A percentile compares a stretch with the other conserved stretches of the same genome.
phyloP scores from a whole-genome alignment of 2,329 filamentous ascomycete species.

The Cladosporium sp. region DNA sequence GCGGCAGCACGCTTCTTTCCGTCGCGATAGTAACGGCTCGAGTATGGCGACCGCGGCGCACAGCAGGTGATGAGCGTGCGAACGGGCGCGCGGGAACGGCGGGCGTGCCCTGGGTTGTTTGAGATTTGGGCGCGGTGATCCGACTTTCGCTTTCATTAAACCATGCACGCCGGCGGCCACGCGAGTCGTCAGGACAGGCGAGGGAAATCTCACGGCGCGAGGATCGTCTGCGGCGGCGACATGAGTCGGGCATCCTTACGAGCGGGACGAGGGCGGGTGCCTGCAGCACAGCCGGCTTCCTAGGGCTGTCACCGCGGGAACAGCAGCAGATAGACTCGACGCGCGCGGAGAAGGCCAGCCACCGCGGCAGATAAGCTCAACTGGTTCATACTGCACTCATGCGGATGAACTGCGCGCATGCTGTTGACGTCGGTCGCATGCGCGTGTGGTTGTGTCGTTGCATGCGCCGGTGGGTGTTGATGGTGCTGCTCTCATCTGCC shows the following conservation, averaged over 20 bases:
- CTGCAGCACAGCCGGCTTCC: neutral
- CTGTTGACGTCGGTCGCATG: too few species aligned
- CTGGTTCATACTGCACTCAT: too few species aligned
- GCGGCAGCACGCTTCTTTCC: neutral
- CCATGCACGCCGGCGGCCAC: too few species aligned
- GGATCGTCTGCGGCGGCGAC: neutral
- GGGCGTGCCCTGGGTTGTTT: neutral
- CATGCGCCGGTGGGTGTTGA: too few species aligned
- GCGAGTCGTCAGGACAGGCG: too few species aligned
- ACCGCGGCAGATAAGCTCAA: neutral
- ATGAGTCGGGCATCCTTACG: neutral
- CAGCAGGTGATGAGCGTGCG: neutral
- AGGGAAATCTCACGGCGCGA: neutral
- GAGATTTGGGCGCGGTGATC: neutral
- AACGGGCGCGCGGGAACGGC: neutral
- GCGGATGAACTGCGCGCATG: too few species aligned
- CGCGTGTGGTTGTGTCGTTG: too few species aligned
- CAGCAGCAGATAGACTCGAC: neutral
- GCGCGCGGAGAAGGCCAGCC: neutral
- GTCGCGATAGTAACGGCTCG: neutral
- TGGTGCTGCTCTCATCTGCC: too few species aligned
- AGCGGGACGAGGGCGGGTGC: neutral
- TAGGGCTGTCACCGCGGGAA: neutral
- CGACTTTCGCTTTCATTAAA: too few species aligned
- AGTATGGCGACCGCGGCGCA: neutral